A percentile compares a stretch with the other conserved stretches of the same genome.
phyloP scores from a whole-genome alignment of 1,139 yeast genomes.

The Taphrina populina region DNA sequence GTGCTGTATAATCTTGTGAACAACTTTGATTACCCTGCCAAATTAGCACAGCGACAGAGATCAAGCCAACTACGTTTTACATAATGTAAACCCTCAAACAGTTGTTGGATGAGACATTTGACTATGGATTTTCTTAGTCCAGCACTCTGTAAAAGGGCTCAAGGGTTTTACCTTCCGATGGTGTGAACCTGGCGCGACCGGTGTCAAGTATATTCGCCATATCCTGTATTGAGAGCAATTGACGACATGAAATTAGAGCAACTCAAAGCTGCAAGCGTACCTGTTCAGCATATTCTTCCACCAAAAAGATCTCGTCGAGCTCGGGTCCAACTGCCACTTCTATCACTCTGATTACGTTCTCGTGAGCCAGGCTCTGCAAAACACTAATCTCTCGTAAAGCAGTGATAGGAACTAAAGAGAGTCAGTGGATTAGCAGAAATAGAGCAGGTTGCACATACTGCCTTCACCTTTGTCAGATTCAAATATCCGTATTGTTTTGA shows the following conservation, averaged over 20 bases:
- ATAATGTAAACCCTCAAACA: constrained; percentile 68
- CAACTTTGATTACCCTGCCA: neutral
- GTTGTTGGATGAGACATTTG: constrained; percentile 63
- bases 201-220: constrained; percentile 36
- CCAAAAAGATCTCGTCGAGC: constrained; percentile 39
- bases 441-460: constrained; percentile 1
- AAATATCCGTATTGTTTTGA: constrained; percentile 61
- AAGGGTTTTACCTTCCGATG: constrained; percentile 29
- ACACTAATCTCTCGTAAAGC: constrained; percentile 76
- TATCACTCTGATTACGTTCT: constrained; percentile 64
- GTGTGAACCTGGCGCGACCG: constrained; percentile 26
- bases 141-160: neutral
- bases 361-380: constrained; percentile 70
- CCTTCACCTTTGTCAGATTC: constrained; percentile 77
- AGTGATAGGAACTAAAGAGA: constrained; percentile 64
- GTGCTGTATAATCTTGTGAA: neutral
- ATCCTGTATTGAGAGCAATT: constrained; percentile 33
- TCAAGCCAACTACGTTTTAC: constrained; percentile 41
- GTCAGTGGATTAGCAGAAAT: neutral
- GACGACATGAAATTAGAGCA: neutral
- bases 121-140: constrained; percentile 23
- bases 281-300: constrained; percentile 39
- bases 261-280: constrained; percentile 33
- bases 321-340: constrained; percentile 76
- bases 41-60: neutral